Base-by-base conservation (phyloP, 176 grass and related monocot genomes). In the Eragrostis curvula region DNA sequence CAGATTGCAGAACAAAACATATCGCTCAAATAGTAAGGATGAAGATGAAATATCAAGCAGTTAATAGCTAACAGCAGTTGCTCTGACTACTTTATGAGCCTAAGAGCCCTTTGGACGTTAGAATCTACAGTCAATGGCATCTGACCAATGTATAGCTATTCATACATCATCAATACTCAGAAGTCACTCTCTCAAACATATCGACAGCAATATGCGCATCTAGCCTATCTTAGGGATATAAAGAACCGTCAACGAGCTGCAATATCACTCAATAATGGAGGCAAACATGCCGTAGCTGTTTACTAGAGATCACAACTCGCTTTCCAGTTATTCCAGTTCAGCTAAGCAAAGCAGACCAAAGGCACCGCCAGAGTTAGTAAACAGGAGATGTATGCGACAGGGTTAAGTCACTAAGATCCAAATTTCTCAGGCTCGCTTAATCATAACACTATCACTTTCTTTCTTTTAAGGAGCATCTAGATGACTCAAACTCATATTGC, bases 251-350 rank as follows among this genome's bases (percentile, higher is more conserved):
- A 86, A 74, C 47, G 77, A 80, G 39, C 49, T 57, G 48, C 59
- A 36, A 24, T 83, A 79, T 63, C 29, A 5, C 57, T 57, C 78
- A 85, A 89, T 82, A 78, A 85, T 82, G 66, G 78, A 78, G 72
- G 13, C 75, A 85, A 86, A 86, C 66, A 89, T 89, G 78, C 7
- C 23, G 56, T 65, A 55, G 41, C 78, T 66, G 57, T 86, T 78
- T 71, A 89, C 67, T 71, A 71, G 57, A 56, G 72, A 59, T 71
- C 29, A 76, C 56, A 48, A 8, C 0, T 66, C 47, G 3, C 78
- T 89, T 86, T 86, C 72, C 79, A 73, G 72, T 81, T 86, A 89
- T 82, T 73, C 78, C 78, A 89, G 79, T 86, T 89, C 78, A 89
- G 48, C 79, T 66, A 82, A 66, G 47, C 57, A 76, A 76, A 71